Evolutionary conservation across 805 yeast genomes (phyloP).

Genomic region (Zygotorulaspora florentina): DNA sequence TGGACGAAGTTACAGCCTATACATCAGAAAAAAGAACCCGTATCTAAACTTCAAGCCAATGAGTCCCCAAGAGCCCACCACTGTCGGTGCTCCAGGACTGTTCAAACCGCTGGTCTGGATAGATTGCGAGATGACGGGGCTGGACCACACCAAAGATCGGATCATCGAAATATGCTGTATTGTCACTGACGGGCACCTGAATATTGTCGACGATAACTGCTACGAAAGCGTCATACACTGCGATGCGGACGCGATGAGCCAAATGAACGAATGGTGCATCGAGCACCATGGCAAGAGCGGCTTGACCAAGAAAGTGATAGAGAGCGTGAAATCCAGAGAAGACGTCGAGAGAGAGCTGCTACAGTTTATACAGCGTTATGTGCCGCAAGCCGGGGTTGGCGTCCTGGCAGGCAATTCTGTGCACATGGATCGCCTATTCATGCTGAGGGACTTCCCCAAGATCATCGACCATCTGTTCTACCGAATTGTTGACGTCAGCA

Average conservation of each 20-base stretch:
- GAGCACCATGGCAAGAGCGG: slow-evolving; percentile 79
- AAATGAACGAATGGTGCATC: slow-evolving; percentile 87
- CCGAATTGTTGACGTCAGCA: slow-evolving; percentile 85
- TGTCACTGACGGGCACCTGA: slow-evolving; percentile 77
- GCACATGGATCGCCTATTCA: slow-evolving; percentile 84
- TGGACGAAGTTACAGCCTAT: not conserved
- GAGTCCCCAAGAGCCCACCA: not conserved
- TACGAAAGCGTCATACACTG: slow-evolving; percentile 79
- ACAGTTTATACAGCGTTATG: slow-evolving; percentile 52
- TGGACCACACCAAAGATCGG: slow-evolving; percentile 71
- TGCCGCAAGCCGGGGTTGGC: slow-evolving; percentile 53
- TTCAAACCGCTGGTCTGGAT: slow-evolving; percentile 73
- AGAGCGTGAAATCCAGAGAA: slow-evolving; percentile 47
- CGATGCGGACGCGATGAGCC: slow-evolving; percentile 54
- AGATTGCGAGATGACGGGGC: slow-evolving; percentile 98
- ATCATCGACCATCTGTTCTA: slow-evolving; percentile 62
- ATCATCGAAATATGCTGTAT: slow-evolving; percentile 91
- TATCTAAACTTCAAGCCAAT: not conserved
- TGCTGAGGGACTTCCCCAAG: slow-evolving; percentile 78
- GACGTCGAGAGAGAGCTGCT: slow-evolving; percentile 65
- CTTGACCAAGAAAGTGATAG: slow-evolving; percentile 63
- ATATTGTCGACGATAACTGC: slow-evolving; percentile 54
- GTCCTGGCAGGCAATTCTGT: slow-evolving; percentile 87
- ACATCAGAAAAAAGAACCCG: not conserved
- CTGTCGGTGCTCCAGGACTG: not conserved